These are phyloP conservation scores for Populus nigra DNA, from an alignment of 345 rosid genomes.

Conservation along the genomic window DNA sequence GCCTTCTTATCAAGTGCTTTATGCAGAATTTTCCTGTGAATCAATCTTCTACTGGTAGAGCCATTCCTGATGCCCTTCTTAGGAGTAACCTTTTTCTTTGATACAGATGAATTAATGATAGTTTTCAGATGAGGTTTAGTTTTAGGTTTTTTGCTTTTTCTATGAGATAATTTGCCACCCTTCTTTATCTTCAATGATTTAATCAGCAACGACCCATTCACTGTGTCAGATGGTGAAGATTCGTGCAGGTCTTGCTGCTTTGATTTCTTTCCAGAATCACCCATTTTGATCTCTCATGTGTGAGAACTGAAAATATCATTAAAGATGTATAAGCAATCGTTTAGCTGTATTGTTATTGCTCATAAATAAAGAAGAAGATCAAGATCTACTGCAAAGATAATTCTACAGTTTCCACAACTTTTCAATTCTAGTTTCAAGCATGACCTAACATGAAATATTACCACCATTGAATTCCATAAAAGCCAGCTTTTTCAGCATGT, in stretches of 20 bases:
- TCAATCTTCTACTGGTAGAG: conserved; percentile 18
- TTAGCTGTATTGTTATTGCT: background rate
- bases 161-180: conserved; percentile 22
- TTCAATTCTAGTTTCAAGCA: background rate
- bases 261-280: conserved; percentile 25
- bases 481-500: background rate
- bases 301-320: conserved; percentile 12
- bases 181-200: conserved; percentile 40
- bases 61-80: conserved; percentile 28
- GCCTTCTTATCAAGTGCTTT: conserved; percentile 24
- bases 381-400: background rate
- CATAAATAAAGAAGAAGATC: background rate
- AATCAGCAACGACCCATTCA: conserved; percentile 42
- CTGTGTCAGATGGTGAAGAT: conserved; percentile 32
- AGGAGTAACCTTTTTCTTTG: conserved; percentile 26
- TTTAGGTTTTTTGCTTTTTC: conserved; percentile 27
- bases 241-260: conserved; percentile 28
- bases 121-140: conserved; percentile 29
- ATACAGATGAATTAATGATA: conserved; percentile 15
- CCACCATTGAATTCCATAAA: background rate
- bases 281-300: conserved; percentile 36
- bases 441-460: background rate
- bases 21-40: conserved; percentile 16
- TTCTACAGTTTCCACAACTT: background rate
- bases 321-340: background rate